These are phyloP conservation scores for Hevea brasiliensis DNA, from an alignment of 345 rosid species.

Conservation along the genomic window DNA sequence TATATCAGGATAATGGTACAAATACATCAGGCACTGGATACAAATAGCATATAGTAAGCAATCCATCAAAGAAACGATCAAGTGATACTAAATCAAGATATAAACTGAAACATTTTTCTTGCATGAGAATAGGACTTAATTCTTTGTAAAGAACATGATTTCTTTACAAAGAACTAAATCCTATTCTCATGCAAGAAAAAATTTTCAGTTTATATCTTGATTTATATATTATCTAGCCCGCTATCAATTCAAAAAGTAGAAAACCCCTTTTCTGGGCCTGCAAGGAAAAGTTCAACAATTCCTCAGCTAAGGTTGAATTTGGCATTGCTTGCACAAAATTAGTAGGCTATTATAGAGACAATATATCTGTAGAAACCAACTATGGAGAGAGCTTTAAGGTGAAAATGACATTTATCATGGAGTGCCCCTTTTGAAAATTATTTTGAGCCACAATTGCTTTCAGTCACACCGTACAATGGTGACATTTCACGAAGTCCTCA, in stretches of 20 bases:
- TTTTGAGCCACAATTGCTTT: too few relatives aligned
- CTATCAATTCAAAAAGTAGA: background rate
- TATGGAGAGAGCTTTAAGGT: background rate
- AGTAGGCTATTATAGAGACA: background rate
- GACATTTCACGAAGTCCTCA: background rate
- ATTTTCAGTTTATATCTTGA: too few relatives aligned
- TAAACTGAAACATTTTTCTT: background rate
- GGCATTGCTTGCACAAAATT: background rate
- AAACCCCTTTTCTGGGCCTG: background rate
- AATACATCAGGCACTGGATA: conserved; percentile 86
- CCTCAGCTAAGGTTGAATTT: conserved; percentile 6
- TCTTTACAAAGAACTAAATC: too few relatives aligned
- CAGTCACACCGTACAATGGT: background rate
- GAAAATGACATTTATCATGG: background rate
- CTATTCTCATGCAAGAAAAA: too few relatives aligned
- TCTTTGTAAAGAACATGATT: background rate
- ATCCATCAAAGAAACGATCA: background rate
- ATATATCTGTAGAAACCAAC: background rate
- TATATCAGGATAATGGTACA: conserved; percentile 88
- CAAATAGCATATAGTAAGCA: conserved; percentile 26
- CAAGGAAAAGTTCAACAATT: background rate
- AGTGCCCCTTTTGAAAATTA: background rate
- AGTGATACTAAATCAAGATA: background rate
- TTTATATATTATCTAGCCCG: too few relatives aligned
- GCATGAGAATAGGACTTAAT: background rate